Conservation (phyloP, 768 basidiomycete genomes). For the Amanita thiersii region DNA sequence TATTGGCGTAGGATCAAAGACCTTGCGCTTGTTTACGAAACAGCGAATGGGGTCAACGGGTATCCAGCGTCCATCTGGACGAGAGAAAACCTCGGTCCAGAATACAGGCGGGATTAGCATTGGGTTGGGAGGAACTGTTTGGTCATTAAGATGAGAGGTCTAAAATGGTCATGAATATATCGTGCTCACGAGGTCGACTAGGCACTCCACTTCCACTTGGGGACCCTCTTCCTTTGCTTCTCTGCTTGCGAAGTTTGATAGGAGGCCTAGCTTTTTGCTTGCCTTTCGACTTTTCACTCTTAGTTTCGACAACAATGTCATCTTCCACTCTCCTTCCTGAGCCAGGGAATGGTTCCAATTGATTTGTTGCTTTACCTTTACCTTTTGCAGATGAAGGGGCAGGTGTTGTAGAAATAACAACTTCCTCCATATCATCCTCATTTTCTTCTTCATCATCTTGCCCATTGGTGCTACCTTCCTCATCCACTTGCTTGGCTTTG, state of each 20-base stretch:
- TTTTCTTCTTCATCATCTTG: constrained; percentile 23
- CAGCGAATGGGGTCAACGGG: constrained; percentile 85
- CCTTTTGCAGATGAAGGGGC: constrained; percentile 18
- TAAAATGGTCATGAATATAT: no score
- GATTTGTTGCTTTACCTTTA: constrained; percentile 16
- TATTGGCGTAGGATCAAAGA: constrained; percentile 62
- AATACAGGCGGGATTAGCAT: constrained; percentile 72
- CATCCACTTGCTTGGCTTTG: constrained; percentile 24
- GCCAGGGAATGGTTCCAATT: constrained; percentile 21
- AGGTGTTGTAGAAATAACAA: constrained; percentile 15
- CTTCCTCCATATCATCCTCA: constrained; percentile 29
- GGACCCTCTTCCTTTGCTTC: constrained; percentile 33
- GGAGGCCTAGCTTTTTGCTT: constrained; percentile 48
- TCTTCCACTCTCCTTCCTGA: constrained; percentile 32
- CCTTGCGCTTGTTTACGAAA: constrained; percentile 70
- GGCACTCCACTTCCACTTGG: background rate
- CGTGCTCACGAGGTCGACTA: constrained; percentile 2
- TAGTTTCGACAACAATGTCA: constrained; percentile 22
- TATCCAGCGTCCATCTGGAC: constrained; percentile 86
- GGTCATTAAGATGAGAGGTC: background rate
- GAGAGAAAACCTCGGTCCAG: constrained; percentile 97
- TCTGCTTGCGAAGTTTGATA: constrained; percentile 52
- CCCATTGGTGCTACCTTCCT: constrained; percentile 14
- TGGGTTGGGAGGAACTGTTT: constrained; percentile 40
- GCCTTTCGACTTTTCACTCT: constrained; percentile 44